Conservation (phyloP, 2,329 filamentous ascomycete species). For the Cladophialophora chaetospira region DNA sequence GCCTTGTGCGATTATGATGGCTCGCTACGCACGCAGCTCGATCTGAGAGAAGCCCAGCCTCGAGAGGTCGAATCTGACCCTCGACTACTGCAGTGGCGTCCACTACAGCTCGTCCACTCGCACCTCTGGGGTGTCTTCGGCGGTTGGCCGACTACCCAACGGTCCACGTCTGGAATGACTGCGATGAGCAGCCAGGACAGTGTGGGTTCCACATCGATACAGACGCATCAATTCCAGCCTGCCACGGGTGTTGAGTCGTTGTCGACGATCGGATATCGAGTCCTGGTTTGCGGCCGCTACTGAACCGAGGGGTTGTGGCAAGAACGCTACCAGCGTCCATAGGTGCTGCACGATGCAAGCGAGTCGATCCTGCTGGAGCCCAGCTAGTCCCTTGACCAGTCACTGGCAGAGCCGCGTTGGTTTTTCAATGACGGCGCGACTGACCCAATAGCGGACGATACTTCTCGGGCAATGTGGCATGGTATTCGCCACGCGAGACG, state of each 20-base stretch:
- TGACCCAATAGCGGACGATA: not conserved
- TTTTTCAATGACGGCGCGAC: not conserved
- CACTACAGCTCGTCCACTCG: not conserved
- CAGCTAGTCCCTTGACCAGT: not conserved
- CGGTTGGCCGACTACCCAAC: not conserved
- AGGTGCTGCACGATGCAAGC: not conserved
- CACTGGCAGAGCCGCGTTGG: not conserved
- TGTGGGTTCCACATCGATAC: not conserved
- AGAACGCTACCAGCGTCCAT: no score
- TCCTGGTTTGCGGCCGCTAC: not conserved
- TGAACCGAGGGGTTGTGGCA: no score
- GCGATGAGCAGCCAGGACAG: not conserved
- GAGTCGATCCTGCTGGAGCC: not conserved
- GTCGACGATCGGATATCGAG: not conserved
- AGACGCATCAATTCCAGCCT: not conserved
- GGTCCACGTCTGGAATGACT: not conserved
- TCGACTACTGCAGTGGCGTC: not conserved
- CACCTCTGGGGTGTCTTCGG: not conserved
- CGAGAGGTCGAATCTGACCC: conserved; percentile 15
- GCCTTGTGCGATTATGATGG: conserved; percentile 2
- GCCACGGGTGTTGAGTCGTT: not conserved
- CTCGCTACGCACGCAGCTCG: not conserved
- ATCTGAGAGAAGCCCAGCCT: not conserved
- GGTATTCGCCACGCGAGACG: not conserved
- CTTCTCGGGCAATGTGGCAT: not conserved